These are phyloP conservation scores for Lactarius trivialis DNA, from an alignment of 768 basidiomycete species.

Conservation along the genomic window DNA sequence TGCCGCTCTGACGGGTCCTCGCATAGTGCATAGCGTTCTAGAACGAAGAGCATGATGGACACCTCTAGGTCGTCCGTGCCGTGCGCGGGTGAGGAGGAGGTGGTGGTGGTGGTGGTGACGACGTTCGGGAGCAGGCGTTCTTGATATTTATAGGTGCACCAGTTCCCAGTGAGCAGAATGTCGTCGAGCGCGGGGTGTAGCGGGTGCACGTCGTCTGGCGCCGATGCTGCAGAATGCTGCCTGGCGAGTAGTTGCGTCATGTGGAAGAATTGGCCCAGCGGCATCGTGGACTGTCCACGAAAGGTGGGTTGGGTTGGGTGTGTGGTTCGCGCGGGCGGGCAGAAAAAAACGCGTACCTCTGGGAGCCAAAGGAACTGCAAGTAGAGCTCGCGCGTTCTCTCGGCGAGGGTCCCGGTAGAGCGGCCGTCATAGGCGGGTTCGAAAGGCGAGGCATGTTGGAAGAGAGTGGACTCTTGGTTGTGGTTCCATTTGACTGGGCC, in stretches of 20 bases:
- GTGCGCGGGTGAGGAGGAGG: neutral
- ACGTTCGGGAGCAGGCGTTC: constrained; percentile 31
- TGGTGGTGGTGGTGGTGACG: constrained; percentile 2
- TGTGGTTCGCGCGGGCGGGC: neutral
- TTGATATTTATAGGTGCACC: constrained; percentile 63
- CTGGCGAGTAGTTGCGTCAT: constrained; percentile 51
- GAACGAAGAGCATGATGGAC: constrained; percentile 23
- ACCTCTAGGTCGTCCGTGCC: constrained; percentile 28
- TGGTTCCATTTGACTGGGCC: constrained; percentile 22
- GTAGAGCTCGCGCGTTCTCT: constrained; percentile 19
- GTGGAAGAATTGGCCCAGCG: constrained; percentile 49
- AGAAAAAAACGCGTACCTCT: constrained; percentile 10
- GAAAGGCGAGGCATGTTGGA: constrained; percentile 15
- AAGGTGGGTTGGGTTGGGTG: neutral
- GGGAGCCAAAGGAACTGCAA: constrained; percentile 22
- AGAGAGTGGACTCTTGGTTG: constrained; percentile 17
- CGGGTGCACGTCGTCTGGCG: constrained; percentile 38
- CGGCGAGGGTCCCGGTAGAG: constrained; percentile 6
- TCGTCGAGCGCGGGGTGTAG: constrained; percentile 56
- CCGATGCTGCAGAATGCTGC: constrained; percentile 26
- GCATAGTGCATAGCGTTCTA: constrained; percentile 8
- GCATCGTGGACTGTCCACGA: constrained; percentile 57
- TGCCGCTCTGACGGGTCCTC: constrained; percentile 18
- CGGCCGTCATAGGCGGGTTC: constrained; percentile 17
- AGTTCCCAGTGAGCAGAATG: constrained; percentile 68